Evolutionary conservation across 2,329 filamentous ascomycete species (phyloP), one percentile per base, ranked within the genome.

Genomic region (Colletotrichum neosansevieriae): DNA sequence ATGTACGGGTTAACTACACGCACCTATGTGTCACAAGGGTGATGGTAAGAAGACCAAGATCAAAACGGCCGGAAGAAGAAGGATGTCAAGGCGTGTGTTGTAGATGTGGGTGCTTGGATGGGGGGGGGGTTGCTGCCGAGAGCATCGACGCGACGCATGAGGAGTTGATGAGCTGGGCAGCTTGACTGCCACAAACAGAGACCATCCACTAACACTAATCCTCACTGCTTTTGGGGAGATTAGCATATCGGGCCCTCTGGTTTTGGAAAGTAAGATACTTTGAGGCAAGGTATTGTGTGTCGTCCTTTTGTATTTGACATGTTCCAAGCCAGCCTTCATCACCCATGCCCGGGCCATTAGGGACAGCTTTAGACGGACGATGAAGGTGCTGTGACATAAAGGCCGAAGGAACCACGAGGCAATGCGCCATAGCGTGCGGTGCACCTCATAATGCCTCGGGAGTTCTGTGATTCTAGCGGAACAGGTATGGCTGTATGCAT

Each of bases 101-200:
- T 29, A 29, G 6, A 29, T 29, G 29, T 29, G 29, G 29, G 11
- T 19, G 42, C 15, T 12, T 19, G 51, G 51, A 24, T 32, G 19
- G 32, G 17, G 29, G 44, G 29, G 44, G 6, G 12, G 17, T 21
- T 29, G 44, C 44, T 51, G 47, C 58, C 36, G 36, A 53, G 58
- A 34, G 58, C 47, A 61, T 53, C 21, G 9, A 61, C 58, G 58
- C 47, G 47, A 61, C 15, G 58, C 36, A 61, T 61, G 36, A 61
- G 45, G 49, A n/a, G 7, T 29, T 45, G 38, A 45, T 29, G 24
- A 34, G 40, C 54, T 45, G 40, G 38, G 21, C 6, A 17, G 38
- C 54, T 58, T 58, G 40, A 36, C 21, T 17, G 54, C 54, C 19
- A 4, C 21, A 21, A 4, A 32, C 38, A n/a, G 54, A 44, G 10